Evolutionary conservation across 2,329 filamentous ascomycete species (phyloP).

Genomic region (Aulographum hederae): DNA sequence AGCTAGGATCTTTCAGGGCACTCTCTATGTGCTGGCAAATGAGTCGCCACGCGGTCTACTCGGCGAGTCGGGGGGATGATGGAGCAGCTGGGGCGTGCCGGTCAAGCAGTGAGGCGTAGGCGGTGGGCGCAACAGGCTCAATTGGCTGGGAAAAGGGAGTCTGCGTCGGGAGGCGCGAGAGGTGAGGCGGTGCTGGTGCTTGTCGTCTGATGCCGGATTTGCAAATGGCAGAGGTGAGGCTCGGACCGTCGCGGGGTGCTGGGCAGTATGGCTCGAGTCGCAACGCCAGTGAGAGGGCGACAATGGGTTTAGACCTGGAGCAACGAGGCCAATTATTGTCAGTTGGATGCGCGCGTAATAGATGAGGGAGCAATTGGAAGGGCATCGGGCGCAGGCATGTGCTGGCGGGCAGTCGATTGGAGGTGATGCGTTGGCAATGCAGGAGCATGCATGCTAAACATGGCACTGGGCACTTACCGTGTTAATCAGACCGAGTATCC

Average conservation of each 20-base stretch:
- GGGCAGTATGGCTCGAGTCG: neutral
- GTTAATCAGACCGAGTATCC: neutral
- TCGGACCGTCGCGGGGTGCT: neutral
- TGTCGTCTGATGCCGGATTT: neutral
- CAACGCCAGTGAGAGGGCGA: slow-evolving; percentile 3
- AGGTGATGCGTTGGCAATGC: slow-evolving; percentile 25
- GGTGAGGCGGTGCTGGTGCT: neutral
- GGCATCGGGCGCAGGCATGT: slow-evolving; percentile 14
- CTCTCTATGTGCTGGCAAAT: no score
- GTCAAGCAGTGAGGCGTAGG: no score
- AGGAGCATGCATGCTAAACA: slow-evolving; percentile 6
- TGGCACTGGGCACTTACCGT: neutral
- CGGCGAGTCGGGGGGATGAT: no score
- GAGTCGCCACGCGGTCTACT: no score
- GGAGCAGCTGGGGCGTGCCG: no score
- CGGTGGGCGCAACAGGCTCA: no score
- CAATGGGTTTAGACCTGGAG: slow-evolving; percentile 4
- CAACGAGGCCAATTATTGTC: slow-evolving; percentile 13
- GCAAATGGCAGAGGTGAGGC: neutral
- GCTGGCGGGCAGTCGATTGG: slow-evolving; percentile 20
- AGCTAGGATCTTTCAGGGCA: no score
- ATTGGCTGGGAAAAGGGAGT: no score
- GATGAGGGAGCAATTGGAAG: slow-evolving; percentile 15
- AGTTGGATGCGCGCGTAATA: slow-evolving; percentile 10
- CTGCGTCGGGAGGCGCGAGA: neutral